Base-by-base conservation (phyloP, 768 basidiomycete genomes). In the Lanmaoa pseudosensibilis region DNA sequence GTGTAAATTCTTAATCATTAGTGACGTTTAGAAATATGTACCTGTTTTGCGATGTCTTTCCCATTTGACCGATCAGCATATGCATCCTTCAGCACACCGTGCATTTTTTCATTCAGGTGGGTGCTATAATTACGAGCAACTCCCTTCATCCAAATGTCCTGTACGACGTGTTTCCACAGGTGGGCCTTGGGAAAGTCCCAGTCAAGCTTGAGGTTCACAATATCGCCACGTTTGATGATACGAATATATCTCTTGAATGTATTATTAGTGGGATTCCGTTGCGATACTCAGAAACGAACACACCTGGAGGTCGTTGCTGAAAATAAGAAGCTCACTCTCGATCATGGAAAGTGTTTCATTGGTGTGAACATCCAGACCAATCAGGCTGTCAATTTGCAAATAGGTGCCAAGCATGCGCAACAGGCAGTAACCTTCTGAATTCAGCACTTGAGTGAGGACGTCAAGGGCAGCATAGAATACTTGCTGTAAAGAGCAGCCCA, bases 131-230 rank as follows among this genome's bases (percentile, higher is more conserved):
- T 73, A 0, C 46, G 45, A 0, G 69, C 62, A 0, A 54, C 70
- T 11, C 75, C 76, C 33, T 77, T 77, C 0, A 2, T 19, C 30
- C 45, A 19, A 12, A 79, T 76, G 38, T 77, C 68, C 3, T 53
- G 51, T 27, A 75, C 66, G 0, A 72, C 43, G 49, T 79, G 75
- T 4, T 59, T 50, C 41, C 74, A 71, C 2, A 63, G 56, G 34
- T 78, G 77, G 0, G 56, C 47, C 57, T 78, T 78, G 0, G 25
- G 25, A 5, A 27, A 27, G 5, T 27, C 25, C 25, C 25, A 27
- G 25, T 27, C 25, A 1, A 3, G 25, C 25, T 27, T 27, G 25
- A 41, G 40, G 2, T 12, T 13, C 4, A 2, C 11, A 13, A 47
- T 4, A 4, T 47, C 12, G 15, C 32, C 9, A 7, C 4, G 13